A percentile compares a stretch with the other conserved stretches of the same genome.
Conservation (phyloP, 495 filamentous ascomycete genomes). For the Daldinia bambusicola region DNA sequence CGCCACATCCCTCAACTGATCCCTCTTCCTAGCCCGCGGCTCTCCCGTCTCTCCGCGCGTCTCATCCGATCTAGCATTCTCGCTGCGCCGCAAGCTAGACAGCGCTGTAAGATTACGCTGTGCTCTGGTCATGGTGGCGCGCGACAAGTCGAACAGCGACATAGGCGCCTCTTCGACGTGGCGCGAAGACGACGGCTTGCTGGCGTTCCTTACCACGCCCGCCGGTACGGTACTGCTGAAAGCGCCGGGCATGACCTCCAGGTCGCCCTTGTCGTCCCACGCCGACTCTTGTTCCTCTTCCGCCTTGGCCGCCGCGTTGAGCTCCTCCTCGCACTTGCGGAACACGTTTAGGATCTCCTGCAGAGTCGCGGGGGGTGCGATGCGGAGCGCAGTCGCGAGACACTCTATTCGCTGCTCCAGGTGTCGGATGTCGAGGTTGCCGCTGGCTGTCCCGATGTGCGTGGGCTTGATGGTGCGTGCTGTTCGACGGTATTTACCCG, state of each 20-base stretch:
- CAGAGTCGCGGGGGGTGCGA: constrained; percentile 80
- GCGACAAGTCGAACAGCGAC: constrained; percentile 91
- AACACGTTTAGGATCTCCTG: constrained; percentile 87
- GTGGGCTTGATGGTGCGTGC: constrained; percentile 56
- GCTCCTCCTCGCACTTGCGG: constrained; percentile 88
- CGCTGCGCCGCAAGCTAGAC: constrained; percentile 55
- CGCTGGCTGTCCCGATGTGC: constrained; percentile 63
- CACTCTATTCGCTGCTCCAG: constrained; percentile 90
- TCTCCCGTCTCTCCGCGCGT: constrained; percentile 52
- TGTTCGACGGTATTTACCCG: constrained; percentile 78
- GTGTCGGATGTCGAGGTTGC: constrained; percentile 68
- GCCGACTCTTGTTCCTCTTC: constrained; percentile 79
- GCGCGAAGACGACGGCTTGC: constrained; percentile 23
- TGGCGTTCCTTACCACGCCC: constrained; percentile 31
- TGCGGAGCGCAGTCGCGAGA: constrained; percentile 81
- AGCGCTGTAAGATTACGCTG: constrained; percentile 61
- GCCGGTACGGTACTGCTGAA: constrained; percentile 58
- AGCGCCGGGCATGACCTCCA: constrained; percentile 70
- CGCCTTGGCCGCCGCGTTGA: constrained; percentile 71
- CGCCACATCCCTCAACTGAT: constrained; percentile 82
- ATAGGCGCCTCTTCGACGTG: constrained; percentile 83
- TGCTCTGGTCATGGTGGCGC: constrained; percentile 79
- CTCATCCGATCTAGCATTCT: constrained; percentile 41
- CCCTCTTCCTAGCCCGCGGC: constrained; percentile 75
- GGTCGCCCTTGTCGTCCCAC: constrained; percentile 75